Evolutionary conservation across 2,329 filamentous ascomycete species (phyloP).

Genomic region (Cordyceps fumosorosea): DNA sequence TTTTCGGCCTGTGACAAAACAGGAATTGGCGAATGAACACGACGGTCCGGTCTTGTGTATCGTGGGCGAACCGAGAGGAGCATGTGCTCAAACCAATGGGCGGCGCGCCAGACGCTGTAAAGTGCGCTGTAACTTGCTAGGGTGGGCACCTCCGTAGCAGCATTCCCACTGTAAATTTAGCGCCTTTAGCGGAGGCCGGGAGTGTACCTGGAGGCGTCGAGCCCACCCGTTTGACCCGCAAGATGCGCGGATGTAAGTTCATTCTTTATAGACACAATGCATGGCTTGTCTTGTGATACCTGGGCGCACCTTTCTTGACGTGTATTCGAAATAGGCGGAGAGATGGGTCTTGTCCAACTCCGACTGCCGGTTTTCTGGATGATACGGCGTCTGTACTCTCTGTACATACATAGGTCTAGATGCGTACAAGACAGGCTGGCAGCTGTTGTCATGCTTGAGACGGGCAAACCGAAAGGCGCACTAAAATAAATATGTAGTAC

Average conservation of each 20-base stretch:
- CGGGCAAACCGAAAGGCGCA: neutral
- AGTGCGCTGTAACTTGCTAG: neutral
- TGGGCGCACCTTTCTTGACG: neutral
- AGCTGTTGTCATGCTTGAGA: neutral
- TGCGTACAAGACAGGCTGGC: neutral
- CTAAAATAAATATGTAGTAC: neutral
- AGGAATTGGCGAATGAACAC: neutral
- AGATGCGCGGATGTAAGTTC: too few species aligned
- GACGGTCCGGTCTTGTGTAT: neutral
- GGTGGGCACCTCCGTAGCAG: too few species aligned
- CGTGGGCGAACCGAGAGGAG: conserved; percentile 3
- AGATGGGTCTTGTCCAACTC: neutral
- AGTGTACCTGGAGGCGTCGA: too few species aligned
- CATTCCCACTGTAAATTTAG: too few species aligned
- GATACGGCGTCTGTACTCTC: neutral
- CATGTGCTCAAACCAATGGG: conserved; percentile 4
- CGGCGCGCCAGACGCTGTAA: neutral
- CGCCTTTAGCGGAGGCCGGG: too few species aligned
- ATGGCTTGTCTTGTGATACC: neutral
- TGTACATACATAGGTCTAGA: too few species aligned
- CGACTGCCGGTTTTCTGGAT: neutral
- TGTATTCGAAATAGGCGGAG: too few species aligned
- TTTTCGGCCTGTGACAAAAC: neutral
- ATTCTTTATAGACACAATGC: neutral
- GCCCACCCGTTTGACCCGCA: too few species aligned